Base-by-base conservation (phyloP, 176 grass and related monocot species). In the Sorghum bicolor region DNA sequence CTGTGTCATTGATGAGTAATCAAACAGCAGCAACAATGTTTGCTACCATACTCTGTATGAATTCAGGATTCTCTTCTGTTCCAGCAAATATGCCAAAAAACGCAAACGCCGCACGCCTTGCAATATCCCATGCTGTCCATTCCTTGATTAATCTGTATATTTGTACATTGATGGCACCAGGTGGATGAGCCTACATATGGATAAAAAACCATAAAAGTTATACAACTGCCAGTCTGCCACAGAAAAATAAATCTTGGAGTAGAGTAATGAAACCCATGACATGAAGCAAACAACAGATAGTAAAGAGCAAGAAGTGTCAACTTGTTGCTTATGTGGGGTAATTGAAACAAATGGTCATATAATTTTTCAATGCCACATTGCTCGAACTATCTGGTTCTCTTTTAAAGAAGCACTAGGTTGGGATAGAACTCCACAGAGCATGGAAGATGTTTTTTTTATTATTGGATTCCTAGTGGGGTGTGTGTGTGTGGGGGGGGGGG, bases 111-210 rank as follows among this genome's bases (percentile, higher is more conserved):
- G 93, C 96, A 83, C 93, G 87, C 64, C 96, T 91, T 31, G 96
- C 96, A 78, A 99, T 99, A 87, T 99, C 96, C 96, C 96, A 96
- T 80, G 96, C 91, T 2, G 96, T 99, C 96, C 96, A 99, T 90
- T 99, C 96, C 82, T 99, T 99, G 86, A 99, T 99, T 63, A 99
- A 81, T 82, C 96, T 91, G 79, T 99, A 99, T 89, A 99, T 99
- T 94, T 99, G 96, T 55, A 95, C 96, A 87, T 99, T 99, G 75
- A 99, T 82, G 20, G 93, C 96, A 75, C 86, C 96, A 72, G 93
- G 96, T 72, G 96, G 91, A 92, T 99, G 93, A 26, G 80, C 87
- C 96, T 99, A 70, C 13, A 85, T 34, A 82, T 38, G n/a, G 36
- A 70, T 14, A 55, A 87, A 83, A 83, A 75, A 41, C 62, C 20